Evolutionary conservation across 78 protist species (phyloP).

Genomic region (Dictyostelium brefeldianum): DNA sequence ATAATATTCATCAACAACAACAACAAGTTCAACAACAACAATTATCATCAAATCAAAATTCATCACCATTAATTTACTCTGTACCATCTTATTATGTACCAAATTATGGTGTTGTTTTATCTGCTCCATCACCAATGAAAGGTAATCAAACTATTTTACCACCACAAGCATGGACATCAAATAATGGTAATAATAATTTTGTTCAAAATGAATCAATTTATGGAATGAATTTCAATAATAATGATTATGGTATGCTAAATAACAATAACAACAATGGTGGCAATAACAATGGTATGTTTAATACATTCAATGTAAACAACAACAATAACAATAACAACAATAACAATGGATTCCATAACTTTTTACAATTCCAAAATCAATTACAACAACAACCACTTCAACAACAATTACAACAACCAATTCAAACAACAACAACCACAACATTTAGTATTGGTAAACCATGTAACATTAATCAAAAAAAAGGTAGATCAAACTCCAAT

Average conservation of each 20-base stretch:
- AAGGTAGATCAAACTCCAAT: background rate
- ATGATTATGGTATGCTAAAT: background rate
- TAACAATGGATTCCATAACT: background rate
- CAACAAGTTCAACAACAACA: slow-evolving; percentile 14
- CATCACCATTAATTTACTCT: slow-evolving; percentile 14
- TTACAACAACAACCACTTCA: background rate
- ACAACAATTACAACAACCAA: background rate
- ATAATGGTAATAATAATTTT: background rate
- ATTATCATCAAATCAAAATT: background rate
- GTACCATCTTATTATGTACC: slow-evolving; percentile 55
- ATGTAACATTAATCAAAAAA: background rate
- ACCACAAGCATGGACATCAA: slow-evolving; percentile 69
- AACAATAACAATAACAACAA: background rate
- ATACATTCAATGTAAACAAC: background rate
- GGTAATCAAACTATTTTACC: slow-evolving; percentile 47
- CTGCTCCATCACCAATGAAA: slow-evolving; percentile 14
- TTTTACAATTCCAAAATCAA: slow-evolving; percentile 17
- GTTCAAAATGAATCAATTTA: background rate
- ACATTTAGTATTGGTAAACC: background rate
- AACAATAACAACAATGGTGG: background rate
- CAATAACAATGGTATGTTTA: slow-evolving; percentile 3
- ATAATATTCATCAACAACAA: background rate
- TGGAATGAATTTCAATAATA: background rate
- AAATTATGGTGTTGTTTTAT: slow-evolving; percentile 71
- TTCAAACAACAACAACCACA: slow-evolving; percentile 5